phyloP scores from a whole-genome alignment of 2,329 filamentous ascomycete genomes.

The Knufia fluminis region DNA sequence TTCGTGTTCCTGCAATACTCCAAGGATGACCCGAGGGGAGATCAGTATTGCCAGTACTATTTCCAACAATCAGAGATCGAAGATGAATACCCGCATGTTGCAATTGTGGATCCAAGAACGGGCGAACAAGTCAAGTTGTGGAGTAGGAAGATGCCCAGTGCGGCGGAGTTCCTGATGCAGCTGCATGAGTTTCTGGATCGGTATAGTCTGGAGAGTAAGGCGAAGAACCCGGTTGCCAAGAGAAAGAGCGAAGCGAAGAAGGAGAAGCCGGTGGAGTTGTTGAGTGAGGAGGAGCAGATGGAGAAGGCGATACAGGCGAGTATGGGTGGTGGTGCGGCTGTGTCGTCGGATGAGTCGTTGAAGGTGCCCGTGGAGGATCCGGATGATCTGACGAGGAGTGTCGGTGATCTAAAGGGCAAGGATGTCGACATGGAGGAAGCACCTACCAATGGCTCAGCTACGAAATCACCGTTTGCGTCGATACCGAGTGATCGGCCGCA shows the following conservation, averaged over 20 bases:
- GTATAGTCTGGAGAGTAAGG: slow-evolving; percentile 79
- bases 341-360: slow-evolving; percentile 29
- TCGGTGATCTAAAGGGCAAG: slow-evolving; percentile 41
- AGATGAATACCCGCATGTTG: slow-evolving; percentile 92
- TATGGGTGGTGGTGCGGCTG: slow-evolving; percentile 36
- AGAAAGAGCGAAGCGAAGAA: slow-evolving; percentile 61
- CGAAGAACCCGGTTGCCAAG: slow-evolving; percentile 85
- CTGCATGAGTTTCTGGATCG: slow-evolving; percentile 94
- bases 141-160: slow-evolving; percentile 68
- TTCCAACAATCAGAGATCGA: slow-evolving; percentile 68
- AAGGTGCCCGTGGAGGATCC: slow-evolving; percentile 57
- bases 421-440: slow-evolving; percentile 26
- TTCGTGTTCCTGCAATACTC: slow-evolving; percentile 94
- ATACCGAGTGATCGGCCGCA: slow-evolving; percentile 70
- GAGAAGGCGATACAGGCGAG: slow-evolving; percentile 90
- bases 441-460: slow-evolving; percentile 27
- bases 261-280: slow-evolving; percentile 66
- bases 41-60: slow-evolving; percentile 84
- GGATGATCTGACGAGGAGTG: slow-evolving; percentile 71
- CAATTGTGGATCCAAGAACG: slow-evolving; percentile 88
- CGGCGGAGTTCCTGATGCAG: slow-evolving; percentile 78
- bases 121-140: slow-evolving; percentile 96
- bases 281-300: slow-evolving; percentile 97
- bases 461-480: slow-evolving; percentile 48
- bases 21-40: slow-evolving; percentile 69